Evolutionary conservation across 2,329 filamentous ascomycete genomes (phyloP), one percentile per base, ranked within the genome.

Genomic region (Penicillium janthinellum): DNA sequence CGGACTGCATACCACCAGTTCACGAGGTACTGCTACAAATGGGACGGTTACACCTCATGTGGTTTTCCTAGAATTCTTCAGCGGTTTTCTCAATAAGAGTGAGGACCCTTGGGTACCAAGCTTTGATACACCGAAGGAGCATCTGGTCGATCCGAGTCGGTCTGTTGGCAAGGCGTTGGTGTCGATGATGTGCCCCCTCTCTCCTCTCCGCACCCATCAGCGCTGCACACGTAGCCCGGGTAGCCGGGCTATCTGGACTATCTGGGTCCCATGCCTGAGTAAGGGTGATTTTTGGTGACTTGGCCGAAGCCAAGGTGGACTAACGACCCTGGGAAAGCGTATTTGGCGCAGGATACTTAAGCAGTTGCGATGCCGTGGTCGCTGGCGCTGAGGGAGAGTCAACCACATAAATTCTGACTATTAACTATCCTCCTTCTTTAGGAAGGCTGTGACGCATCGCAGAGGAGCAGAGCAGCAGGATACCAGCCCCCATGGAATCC

Each of bases 171-270:
- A 47, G 58, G 59, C 56, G 58, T 59, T 63, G 62, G 60, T 54
- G 54, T 58, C 35, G 50, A 62, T 60, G 50, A 45, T 47, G 56
- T 50, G 22, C 52, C 14, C 39, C 49, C 35, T 54, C 17, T 57
- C 61, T 62, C 57, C 62, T 61, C 62, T 64, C 71, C 28, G 34
- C 14, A 42, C 51, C 70, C 71, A 68, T 74, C 69, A 73, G 62
- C 52, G 52, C 61, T 67, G 72, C 70, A 69, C 73, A 75, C 73
- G 73, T 75, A 73, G 72, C 71, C 65, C 56, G 61, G 61, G 61
- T 63, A 65, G 57, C 54, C 44, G 58, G 55, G 65, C 64, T 63
- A 66, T 62, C 64, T 66, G 60, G 58, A 59, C 68, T 64, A 50
- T 48, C 54, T 65, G 57, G 48, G 35, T 35, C 35, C 55, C 53